These are phyloP conservation scores for Mycena latifolia DNA, from an alignment of 768 basidiomycete genomes.

Conservation along the genomic window DNA sequence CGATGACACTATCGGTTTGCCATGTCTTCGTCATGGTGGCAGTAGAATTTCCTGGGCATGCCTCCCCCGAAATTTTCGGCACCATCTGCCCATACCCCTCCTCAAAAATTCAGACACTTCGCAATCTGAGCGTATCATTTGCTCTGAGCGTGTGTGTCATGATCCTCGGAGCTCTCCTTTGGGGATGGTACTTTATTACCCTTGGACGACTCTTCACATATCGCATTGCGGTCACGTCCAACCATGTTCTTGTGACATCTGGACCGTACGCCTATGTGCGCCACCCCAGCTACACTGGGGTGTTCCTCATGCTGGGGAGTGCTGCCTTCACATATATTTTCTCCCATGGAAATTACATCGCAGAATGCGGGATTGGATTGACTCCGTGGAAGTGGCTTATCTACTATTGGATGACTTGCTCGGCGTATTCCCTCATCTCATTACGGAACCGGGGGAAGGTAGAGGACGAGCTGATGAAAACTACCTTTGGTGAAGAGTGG, in stretches of 20 bases:
- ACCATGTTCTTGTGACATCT: constrained; percentile 29
- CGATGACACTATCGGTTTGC: no score
- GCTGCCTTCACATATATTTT: background rate
- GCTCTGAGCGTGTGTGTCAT: no score
- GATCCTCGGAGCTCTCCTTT: background rate
- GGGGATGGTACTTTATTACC: constrained; percentile 26
- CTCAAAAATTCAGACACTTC: no score
- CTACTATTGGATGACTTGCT: background rate
- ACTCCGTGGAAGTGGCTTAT: background rate
- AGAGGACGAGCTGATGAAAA: no score
- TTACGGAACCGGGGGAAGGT: no score
- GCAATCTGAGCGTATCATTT: no score
- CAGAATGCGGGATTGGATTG: background rate
- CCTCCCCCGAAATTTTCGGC: no score
- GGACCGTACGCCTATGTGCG: constrained; percentile 35
- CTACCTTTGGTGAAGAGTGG: no score
- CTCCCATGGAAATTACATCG: background rate
- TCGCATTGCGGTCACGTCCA: constrained; percentile 24
- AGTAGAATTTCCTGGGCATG: no score
- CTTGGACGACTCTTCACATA: constrained; percentile 35
- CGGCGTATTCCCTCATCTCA: background rate
- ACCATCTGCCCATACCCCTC: no score
- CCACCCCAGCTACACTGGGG: constrained; percentile 36
- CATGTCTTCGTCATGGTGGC: no score
- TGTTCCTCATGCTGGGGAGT: constrained; percentile 26